Evolutionary conservation across 2,329 filamentous ascomycete species (phyloP), one percentile per base, ranked within the genome.

Genomic region (Stemphylium vesicarium): DNA sequence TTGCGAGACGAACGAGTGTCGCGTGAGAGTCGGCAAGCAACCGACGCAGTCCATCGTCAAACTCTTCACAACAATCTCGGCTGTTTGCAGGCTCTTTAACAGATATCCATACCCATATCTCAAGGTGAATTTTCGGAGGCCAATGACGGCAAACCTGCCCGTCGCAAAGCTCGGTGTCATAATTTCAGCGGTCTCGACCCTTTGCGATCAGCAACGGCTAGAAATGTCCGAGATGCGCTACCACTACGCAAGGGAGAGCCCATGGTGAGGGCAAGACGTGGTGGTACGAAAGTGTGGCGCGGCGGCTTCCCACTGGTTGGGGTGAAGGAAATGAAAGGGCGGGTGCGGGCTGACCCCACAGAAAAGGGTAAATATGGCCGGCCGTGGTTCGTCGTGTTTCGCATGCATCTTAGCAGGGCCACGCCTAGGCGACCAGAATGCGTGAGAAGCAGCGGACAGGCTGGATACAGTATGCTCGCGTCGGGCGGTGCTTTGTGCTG

Each of bases 271-370:
- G 22, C 13, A 32, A 24, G 18, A 26, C 35, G 35, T 24, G n/a
- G 33, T 39, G 39, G 43, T 20, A 33, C 22, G 20, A 38, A 37
- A 50, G 16, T 37, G 41, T 43, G 32, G 33, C 33, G 36, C 24
- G 29, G 24, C 32, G 31, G 40, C 24, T 20, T 44, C 29, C 41
- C 22, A 43, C 38, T 50, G 51, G 51, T 31, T 38, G 45, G 22
- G 35, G 35, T 9, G n/a, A 33, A 37, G 40, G 52, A 55, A 55
- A 55, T 55, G 52, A 55, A 51, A 44, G 52, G 52, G 52, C 40
- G 40, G 40, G 37, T 45, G 36, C 52, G 52, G 40, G 39, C 18
- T 20, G 38, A 51, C 35, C 52, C 46, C 52, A 55, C 47, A 55
- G 39, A 40, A 40, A 40, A 46, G 41, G 32, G 18, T 52, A 29